Evolutionary conservation across 208 protist species (phyloP).

Genomic region (Endotrypanum monterogeii): DNA sequence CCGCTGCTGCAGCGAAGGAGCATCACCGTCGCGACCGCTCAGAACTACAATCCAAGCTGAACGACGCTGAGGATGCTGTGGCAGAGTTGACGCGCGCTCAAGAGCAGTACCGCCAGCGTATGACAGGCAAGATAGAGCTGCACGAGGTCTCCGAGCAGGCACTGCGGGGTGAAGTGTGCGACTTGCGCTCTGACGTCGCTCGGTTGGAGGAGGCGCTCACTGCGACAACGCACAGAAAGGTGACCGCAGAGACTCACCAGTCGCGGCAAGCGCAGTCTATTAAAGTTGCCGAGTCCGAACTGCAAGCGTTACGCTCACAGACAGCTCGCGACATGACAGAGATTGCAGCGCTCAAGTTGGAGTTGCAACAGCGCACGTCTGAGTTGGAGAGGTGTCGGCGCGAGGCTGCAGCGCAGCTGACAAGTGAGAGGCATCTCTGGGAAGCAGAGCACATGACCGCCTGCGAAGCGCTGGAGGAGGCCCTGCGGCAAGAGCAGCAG

Average conservation of each 20-base stretch:
- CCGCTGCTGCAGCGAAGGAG: constrained; percentile 38
- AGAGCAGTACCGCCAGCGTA: constrained; percentile 41
- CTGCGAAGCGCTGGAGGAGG: constrained; percentile 36
- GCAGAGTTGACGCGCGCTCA: constrained; percentile 29
- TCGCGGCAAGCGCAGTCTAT: constrained; percentile 44
- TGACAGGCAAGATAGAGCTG: constrained; percentile 42
- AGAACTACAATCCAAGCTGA: constrained; percentile 41
- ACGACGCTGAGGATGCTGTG: constrained; percentile 42
- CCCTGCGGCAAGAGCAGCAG: constrained; percentile 37
- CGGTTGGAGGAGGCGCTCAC: constrained; percentile 40
- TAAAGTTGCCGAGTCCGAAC: constrained; percentile 39
- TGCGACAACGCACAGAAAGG: constrained; percentile 25
- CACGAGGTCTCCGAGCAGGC: constrained; percentile 50
- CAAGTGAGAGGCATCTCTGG: constrained; percentile 32
- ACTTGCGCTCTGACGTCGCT: constrained; percentile 43
- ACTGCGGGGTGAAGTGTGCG: constrained; percentile 47
- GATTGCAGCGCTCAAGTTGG: constrained; percentile 37
- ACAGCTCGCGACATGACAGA: constrained; percentile 31
- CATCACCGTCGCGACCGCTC: constrained; percentile 44
- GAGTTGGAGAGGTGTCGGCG: constrained; percentile 40
- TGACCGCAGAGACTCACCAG: constrained; percentile 36
- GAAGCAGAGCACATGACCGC: constrained; percentile 22
- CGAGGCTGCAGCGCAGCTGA: constrained; percentile 42
- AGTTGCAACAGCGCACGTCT: constrained; percentile 44
- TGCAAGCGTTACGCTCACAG: constrained; percentile 42